Conservation (phyloP, 75 land plant species). For the Pinus taeda region DNA sequence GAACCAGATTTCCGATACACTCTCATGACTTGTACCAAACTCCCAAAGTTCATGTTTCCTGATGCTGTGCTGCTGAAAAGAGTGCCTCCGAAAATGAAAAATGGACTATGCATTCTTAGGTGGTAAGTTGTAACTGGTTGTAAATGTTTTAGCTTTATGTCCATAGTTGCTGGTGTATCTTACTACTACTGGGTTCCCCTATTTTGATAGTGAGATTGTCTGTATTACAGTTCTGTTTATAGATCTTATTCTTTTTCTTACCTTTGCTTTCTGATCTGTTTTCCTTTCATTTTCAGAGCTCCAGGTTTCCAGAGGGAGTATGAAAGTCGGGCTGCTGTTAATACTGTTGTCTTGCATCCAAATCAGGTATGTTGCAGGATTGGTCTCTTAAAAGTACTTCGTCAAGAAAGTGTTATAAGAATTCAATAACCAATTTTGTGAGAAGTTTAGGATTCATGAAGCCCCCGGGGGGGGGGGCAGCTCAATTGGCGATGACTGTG, state of each 20-base stretch:
- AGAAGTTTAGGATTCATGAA: not conserved
- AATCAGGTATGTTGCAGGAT: slow-evolving; percentile 66
- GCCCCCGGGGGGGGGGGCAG: no score
- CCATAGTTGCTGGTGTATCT: not conserved
- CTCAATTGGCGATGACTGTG: no score
- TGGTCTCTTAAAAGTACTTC: not conserved
- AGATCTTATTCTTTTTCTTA: slow-evolving; percentile 1
- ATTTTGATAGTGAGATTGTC: no score
- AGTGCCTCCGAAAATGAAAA: not conserved
- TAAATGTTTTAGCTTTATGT: not conserved
- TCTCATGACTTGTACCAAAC: no score
- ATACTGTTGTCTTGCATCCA: slow-evolving; percentile 97
- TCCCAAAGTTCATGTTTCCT: not conserved
- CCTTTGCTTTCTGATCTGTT: not conserved
- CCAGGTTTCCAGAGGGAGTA: slow-evolving; percentile 95
- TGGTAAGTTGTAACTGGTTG: not conserved
- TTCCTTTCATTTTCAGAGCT: slow-evolving; percentile 49
- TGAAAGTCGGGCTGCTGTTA: slow-evolving; percentile 99
- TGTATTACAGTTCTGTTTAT: not conserved
- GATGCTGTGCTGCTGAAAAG: not conserved
- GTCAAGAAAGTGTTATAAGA: not conserved
- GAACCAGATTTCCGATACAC: no score
- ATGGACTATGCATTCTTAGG: not conserved
- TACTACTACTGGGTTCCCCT: not conserved
- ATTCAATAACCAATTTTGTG: not conserved